phyloP scores from a whole-genome alignment of 169 alveolate species.

The Cryptosporidium sp. region DNA sequence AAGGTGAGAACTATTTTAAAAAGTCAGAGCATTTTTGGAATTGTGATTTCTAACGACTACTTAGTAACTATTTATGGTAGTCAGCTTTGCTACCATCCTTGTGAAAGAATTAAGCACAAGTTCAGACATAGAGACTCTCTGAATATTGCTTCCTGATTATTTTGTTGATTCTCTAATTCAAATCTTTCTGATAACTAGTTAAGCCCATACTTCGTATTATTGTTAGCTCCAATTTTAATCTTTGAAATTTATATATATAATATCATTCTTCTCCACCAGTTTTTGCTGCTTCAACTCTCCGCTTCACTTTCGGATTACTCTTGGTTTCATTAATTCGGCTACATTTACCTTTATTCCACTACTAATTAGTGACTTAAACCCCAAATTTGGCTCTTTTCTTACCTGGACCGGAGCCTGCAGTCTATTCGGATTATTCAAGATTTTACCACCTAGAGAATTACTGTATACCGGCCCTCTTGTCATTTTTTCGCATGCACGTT shows the following conservation, averaged over 20 bases:
- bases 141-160: background rate
- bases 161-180: no score
- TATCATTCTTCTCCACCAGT: background rate
- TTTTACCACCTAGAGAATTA: background rate
- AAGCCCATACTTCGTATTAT: background rate
- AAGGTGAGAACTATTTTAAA: constrained; percentile 39
- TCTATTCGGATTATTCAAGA: background rate
- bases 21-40: constrained; percentile 18
- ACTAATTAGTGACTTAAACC: constrained; percentile 50
- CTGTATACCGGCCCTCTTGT: background rate
- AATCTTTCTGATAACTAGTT: background rate
- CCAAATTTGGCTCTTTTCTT: constrained; percentile 29
- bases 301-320: constrained; percentile 17
- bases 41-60: constrained; percentile 16
- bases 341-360: constrained; percentile 56
- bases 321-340: constrained; percentile 42
- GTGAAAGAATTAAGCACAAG: constrained; percentile 65
- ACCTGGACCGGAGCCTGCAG: background rate
- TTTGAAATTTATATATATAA: background rate
- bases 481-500: constrained; percentile 13
- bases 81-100: constrained; percentile 64
- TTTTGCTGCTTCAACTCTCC: background rate
- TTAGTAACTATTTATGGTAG: constrained; percentile 34
- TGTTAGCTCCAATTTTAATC: background rate
- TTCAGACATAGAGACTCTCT: constrained; percentile 51